phyloP scores from a whole-genome alignment of 192 early-diverging fungal genomes.

The Geosiphon pyriformis region DNA sequence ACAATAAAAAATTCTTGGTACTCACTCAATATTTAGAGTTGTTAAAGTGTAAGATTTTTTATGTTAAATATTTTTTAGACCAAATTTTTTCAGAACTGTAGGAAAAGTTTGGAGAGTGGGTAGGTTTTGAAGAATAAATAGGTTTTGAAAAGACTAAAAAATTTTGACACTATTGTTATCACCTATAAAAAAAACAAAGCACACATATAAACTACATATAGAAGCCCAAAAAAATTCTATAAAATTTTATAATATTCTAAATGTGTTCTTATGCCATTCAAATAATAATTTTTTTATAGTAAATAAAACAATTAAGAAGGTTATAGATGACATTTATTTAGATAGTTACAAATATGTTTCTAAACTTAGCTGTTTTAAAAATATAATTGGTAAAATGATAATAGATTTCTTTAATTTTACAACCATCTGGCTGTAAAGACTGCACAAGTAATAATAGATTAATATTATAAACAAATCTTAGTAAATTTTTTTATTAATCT shows the following conservation, averaged over 20 bases:
- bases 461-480: constrained; percentile 1
- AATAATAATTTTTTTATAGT: constrained; percentile 2
- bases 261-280: not conserved
- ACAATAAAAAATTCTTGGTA: too few relatives aligned
- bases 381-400: not conserved
- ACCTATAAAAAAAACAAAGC: too few relatives aligned
- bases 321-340: not conserved
- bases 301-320: not conserved
- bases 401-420: constrained; percentile 15
- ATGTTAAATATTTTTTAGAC: too few relatives aligned
- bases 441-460: not conserved
- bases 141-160: too few relatives aligned
- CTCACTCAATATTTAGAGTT: too few relatives aligned
- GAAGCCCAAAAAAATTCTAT: not conserved
- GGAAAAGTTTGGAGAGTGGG: too few relatives aligned
- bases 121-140: too few relatives aligned
- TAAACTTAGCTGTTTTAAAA: constrained; percentile 4
- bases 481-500: not conserved
- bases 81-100: too few relatives aligned
- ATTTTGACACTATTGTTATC: too few relatives aligned
- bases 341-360: not conserved
- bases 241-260: not conserved
- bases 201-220: too few relatives aligned
- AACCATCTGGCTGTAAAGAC: not conserved
- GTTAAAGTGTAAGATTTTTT: too few relatives aligned